These are phyloP conservation scores for Arthromyces matolae DNA, from an alignment of 768 basidiomycete genomes.

Conservation along the genomic window DNA sequence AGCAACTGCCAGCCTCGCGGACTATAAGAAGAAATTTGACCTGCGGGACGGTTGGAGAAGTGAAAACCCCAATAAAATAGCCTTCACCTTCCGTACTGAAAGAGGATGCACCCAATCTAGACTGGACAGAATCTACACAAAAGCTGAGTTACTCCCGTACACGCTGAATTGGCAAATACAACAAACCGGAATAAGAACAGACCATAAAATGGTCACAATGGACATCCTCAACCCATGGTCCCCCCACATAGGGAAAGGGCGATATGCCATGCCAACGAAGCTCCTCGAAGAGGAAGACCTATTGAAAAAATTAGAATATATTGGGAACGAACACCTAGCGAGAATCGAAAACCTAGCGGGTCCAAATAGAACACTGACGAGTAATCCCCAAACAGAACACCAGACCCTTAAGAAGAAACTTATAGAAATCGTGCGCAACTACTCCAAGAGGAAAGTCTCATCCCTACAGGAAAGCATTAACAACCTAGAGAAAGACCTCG, in stretches of 20 bases:
- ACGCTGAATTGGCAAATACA: slow-evolving; percentile 4
- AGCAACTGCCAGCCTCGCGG: not conserved
- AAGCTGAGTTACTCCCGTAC: not conserved
- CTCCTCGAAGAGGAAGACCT: not conserved
- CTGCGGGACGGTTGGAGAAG: slow-evolving; percentile 10
- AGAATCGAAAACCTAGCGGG: too few species aligned
- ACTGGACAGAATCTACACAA: slow-evolving; percentile 7
- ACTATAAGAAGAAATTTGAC: slow-evolving; percentile 1
- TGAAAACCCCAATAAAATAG: not conserved
- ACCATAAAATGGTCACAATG: slow-evolving; percentile 5
- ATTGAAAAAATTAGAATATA: not conserved
- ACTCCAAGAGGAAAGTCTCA: not conserved
- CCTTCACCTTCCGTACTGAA: not conserved
- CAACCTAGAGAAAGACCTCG: not conserved
- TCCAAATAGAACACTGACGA: not conserved
- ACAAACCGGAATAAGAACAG: slow-evolving; percentile 2
- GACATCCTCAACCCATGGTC: not conserved
- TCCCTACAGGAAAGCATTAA: too few species aligned
- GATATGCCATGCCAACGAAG: not conserved
- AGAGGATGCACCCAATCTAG: not conserved
- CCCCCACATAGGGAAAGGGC: not conserved
- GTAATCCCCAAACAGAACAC: not conserved
- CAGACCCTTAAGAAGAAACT: not conserved
- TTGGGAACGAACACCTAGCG: not conserved
- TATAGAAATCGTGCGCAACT: not conserved